Percentiles rank a stretch among this genome's conserved stretches.
These are phyloP conservation scores for Nothophytophthora sp. DNA, from an alignment of 352 stramenopile genomes.

Conservation along the genomic window DNA sequence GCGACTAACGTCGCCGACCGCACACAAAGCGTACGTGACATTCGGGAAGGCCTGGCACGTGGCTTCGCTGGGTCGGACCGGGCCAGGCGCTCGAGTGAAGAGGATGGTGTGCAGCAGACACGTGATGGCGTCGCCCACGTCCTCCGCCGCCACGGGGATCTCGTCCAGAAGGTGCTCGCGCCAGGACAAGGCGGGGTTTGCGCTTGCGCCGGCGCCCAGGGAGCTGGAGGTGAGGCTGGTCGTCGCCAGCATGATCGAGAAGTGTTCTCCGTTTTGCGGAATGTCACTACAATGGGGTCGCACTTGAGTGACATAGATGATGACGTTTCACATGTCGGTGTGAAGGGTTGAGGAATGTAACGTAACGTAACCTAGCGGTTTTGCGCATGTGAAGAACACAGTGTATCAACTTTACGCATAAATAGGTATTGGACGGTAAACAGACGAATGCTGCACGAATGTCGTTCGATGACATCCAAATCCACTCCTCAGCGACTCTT, in stretches of 20 bases:
- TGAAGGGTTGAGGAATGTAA: too few species aligned
- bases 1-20: constrained; percentile 73
- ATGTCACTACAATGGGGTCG: too few species aligned
- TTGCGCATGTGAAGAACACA: too few species aligned
- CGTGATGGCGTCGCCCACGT: constrained; percentile 66
- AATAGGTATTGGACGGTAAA: too few species aligned
- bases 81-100: constrained; percentile 74
- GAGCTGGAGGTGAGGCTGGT: constrained; percentile 10
- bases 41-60: constrained; percentile 76
- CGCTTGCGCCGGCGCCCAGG: neutral
- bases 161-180: constrained; percentile 72
- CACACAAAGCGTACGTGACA: constrained; percentile 78
- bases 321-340: too few species aligned
- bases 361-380: too few species aligned
- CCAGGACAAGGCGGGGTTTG: constrained; percentile 22
- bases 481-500: too few species aligned
- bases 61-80: constrained; percentile 71
- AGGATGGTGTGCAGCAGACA: constrained; percentile 81
- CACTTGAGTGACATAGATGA: too few species aligned
- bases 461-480: too few species aligned
- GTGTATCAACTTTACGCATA: too few species aligned
- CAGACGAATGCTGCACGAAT: too few species aligned
- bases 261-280: neutral
- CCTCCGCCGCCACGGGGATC: constrained; percentile 50
- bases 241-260: constrained; percentile 11